Percentiles rank a stretch among this genome's conserved stretches.
Evolutionary conservation across 345 rosid genomes (phyloP).

Genomic region (Aquilaria yunnanensis): DNA sequence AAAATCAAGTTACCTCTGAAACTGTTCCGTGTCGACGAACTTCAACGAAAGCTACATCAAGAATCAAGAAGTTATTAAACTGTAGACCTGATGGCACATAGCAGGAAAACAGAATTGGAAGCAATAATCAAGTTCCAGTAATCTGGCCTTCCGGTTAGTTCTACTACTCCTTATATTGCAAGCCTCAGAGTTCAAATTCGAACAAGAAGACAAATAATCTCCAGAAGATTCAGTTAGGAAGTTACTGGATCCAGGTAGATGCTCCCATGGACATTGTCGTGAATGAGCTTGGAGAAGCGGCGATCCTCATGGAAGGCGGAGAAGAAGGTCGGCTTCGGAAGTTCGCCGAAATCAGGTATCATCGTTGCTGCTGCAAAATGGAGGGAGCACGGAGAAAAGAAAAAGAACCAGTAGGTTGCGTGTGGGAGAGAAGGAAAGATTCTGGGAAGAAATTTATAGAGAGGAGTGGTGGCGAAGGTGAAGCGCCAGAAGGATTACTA

Average conservation of each 20-base stretch:
- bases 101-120: neutral
- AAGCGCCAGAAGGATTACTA: slow-evolving; percentile 12
- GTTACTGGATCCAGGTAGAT: slow-evolving; percentile 45
- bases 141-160: neutral
- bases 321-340: neutral
- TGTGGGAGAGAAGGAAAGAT: neutral
- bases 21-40: slow-evolving; percentile 63
- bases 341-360: neutral
- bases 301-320: slow-evolving; percentile 18
- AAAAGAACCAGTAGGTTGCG: too few species aligned
- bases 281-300: slow-evolving; percentile 35
- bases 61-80: too few species aligned
- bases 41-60: slow-evolving; percentile 43
- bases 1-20: slow-evolving; percentile 46
- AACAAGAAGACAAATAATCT: neutral
- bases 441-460: neutral
- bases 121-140: neutral
- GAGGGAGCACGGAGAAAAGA: neutral
- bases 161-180: neutral
- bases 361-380: neutral
- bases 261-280: slow-evolving; percentile 54
- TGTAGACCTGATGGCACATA: neutral
- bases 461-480: slow-evolving; percentile 4
- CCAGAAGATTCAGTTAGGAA: neutral
- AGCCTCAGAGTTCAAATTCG: neutral